These are phyloP conservation scores for Candida hispaniensis DNA, from an alignment of 805 yeast species.

Conservation along the genomic window DNA sequence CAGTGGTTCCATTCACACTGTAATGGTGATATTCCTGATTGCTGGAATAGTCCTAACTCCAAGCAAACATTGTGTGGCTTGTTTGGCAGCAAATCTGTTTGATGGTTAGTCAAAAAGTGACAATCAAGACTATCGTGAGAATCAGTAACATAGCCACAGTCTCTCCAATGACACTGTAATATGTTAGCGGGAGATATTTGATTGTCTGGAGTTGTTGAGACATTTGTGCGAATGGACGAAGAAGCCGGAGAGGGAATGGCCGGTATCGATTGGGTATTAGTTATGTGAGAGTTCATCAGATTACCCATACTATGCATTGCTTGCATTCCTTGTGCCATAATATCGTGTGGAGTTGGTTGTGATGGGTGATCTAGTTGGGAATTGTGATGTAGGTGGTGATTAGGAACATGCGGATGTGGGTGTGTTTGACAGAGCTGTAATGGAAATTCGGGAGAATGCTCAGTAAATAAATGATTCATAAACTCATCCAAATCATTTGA, in stretches of 20 bases:
- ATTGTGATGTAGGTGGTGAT: not conserved
- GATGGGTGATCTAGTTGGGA: too few species aligned
- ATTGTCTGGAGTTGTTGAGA: conserved; percentile 3
- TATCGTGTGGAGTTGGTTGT: too few species aligned
- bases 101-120: conserved; percentile 33
- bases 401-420: conserved; percentile 1
- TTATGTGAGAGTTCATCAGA: not conserved
- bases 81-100: too few species aligned
- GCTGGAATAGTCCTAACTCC: conserved; percentile 7
- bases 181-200: conserved; percentile 16
- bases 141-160: conserved; percentile 40
- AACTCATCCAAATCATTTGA: conserved; percentile 8
- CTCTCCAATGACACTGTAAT: conserved; percentile 54
- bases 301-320: not conserved
- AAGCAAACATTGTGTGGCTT: too few species aligned
- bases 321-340: too few species aligned
- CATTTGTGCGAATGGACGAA: not conserved
- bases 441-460: conserved; percentile 5
- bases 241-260: not conserved
- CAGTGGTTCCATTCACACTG: conserved; percentile 75
- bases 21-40: conserved; percentile 18
- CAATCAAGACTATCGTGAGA: conserved; percentile 36
- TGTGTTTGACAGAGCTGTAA: conserved; percentile 13
- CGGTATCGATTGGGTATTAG: not conserved
- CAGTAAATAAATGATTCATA: conserved; percentile 7